Evolutionary conservation across 192 early-diverging fungal genomes (phyloP).

Genomic region (Powellomyces hirtus): DNA sequence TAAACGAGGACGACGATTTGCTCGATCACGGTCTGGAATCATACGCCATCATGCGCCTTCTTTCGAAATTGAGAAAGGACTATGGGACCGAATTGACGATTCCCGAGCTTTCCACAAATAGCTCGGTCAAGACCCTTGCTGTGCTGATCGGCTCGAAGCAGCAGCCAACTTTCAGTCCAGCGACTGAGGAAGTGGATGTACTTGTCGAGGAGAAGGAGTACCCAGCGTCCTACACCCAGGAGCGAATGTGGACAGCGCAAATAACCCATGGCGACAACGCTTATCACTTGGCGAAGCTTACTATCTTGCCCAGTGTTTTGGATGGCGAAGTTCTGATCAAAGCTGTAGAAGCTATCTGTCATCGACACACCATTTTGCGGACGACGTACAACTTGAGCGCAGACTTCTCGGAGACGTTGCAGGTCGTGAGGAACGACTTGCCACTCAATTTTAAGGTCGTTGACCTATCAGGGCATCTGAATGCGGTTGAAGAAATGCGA

Average conservation of each 20-base stretch:
- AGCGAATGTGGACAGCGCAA: constrained; percentile 18
- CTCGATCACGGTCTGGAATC: background rate
- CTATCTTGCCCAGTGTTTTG: background rate
- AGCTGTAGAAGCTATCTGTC: background rate
- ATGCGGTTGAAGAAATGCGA: background rate
- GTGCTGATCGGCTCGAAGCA: no score
- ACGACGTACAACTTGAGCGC: constrained; percentile 8
- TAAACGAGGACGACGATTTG: background rate
- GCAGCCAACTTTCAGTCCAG: no score
- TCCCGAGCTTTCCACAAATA: background rate
- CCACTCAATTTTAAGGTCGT: background rate
- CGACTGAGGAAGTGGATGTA: background rate
- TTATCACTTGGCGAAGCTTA: constrained; percentile 4
- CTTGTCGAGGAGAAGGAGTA: background rate
- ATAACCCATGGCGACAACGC: background rate
- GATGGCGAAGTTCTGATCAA: background rate
- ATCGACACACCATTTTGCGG: constrained; percentile 6
- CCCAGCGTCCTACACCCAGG: constrained; percentile 8
- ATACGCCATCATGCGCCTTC: constrained; percentile 1
- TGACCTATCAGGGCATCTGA: background rate
- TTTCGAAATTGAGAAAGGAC: background rate
- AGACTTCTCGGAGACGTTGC: background rate
- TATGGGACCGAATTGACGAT: background rate
- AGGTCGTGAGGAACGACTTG: background rate
- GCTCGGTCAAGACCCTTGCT: background rate